Evolutionary conservation across 345 rosid species (phyloP), one percentile per base, ranked within the genome.

Genomic region (Aurinia saxatilis): DNA sequence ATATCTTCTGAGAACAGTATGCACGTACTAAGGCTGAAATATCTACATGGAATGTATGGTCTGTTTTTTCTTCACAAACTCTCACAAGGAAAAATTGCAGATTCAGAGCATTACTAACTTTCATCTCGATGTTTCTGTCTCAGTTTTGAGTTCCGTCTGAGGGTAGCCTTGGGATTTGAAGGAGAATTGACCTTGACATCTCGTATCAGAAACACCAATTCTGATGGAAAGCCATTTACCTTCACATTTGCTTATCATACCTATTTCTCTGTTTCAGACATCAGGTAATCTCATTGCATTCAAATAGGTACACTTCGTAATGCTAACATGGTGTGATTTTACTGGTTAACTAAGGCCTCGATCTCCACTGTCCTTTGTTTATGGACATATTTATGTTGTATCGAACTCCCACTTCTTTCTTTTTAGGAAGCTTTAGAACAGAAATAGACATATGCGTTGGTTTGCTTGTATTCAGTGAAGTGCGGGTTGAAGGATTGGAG

Each of bases 221-320:
- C 85, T 71, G 95, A 92, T 78, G 91, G 91, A 57, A 92, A 85
- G 76, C 89, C 86, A 7, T 89, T 92, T 71, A 42, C 97, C 1
- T 92, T 89, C 80, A 87, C 98, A 34, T 92, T 89, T 76, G 95
- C 98, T 14, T 92, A 92, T 74, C 97, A 92, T 73, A 87, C 95
- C 56, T 92, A 92, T 74, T 87, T 92, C 73, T 81, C 85, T 57
- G 93, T 92, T 63, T 89, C 98, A n/a, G 97, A 92, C 70, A 83
- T 89, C 82, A 89, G 93, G 98, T 92, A 68, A 59, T 65, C 63
- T 36, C 67, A 19, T 47, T 61, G 59, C 67, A 49, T 18, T 67
- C 35, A 50, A 13, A 12, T 38, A 25, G 16, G 10, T 21, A 38
- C 40, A 29, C 40, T 15, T 44, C 27, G 37, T 68, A 51, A 29